Evolutionary conservation across 2,329 filamentous ascomycete species (phyloP), one percentile per base, ranked within the genome.

Genomic region (Orbilia quercus): DNA sequence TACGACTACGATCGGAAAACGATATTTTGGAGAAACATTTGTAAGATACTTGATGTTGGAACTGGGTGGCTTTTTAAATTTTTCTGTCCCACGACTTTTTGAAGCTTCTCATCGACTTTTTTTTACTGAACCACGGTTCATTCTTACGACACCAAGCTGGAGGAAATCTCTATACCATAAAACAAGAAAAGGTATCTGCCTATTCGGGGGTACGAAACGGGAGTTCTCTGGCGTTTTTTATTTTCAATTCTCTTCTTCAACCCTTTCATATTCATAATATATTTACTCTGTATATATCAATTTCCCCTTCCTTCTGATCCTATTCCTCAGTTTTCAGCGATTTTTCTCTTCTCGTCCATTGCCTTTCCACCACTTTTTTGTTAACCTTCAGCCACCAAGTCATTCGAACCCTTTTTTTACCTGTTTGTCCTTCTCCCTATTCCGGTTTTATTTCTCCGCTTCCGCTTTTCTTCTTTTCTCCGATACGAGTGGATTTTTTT

Each of bases 21-120:
- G 12, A 45, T 57, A 11, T 28, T 16, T 53, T 28, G 38, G n/a
- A 48, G 48, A 34, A 47, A 44, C 44, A 28, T 51, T 57, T 72
- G 66, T 72, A 72, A 58, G 44, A 72, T 72, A 72, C 36, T 55
- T 45, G 20, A 60, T 60, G 44, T 69, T 42, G 63, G 57, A 28
- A 36, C 22, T 38, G 51, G 36, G 66, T 50, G 58, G 57, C 64
- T n/a, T 53, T 54, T 31, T 48, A 31, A 51, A n/a, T 47, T 47
- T 47, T 47, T 40, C 40, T 36, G 22, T 47, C 31, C 23, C 22
- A 55, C 51, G 22, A 48, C 23, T 14, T 36, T 51, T 34, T 45
- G 54, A 42, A 25, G 16, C 63, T 31, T 42, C 28, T 31, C 5
- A 31, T n/a, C n/a, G 28, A 31, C 4, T 5, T 9, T 53, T 55